Evolutionary conservation across 2,329 filamentous ascomycete genomes (phyloP).

Genomic region (Beauveria rudraprayagi): DNA sequence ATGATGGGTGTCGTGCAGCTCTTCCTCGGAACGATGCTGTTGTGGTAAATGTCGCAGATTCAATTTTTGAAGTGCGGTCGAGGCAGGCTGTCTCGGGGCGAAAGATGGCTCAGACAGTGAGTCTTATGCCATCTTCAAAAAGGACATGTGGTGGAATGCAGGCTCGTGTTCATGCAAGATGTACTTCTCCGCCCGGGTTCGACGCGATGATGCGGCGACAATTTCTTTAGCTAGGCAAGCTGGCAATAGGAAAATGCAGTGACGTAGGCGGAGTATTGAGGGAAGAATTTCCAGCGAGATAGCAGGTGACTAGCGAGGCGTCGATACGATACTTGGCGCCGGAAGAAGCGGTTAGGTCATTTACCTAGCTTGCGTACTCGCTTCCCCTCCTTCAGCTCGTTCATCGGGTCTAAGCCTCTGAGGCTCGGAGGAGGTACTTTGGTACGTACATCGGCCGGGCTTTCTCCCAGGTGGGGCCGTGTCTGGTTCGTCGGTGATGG

Average conservation of each 20-base stretch:
- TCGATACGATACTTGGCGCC: neutral
- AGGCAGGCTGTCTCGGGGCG: neutral
- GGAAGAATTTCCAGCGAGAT: neutral
- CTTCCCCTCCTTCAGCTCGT: neutral
- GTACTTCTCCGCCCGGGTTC: neutral
- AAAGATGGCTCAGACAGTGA: neutral
- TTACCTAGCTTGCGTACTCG: neutral
- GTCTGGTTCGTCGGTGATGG: neutral
- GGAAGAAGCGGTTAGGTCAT: conserved; percentile 7
- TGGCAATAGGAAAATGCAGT: neutral
- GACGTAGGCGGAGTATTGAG: neutral
- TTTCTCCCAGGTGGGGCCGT: neutral
- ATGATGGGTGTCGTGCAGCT: neutral
- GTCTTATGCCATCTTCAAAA: conserved; percentile 2
- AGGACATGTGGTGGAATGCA: neutral
- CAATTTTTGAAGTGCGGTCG: neutral
- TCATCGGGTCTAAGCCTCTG: neutral
- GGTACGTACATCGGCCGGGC: neutral
- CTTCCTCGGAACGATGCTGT: neutral
- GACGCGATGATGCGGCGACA: neutral
- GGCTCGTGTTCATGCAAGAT: neutral
- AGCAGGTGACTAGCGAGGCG: neutral
- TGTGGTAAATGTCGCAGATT: conserved; percentile 11
- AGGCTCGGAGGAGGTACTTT: neutral
- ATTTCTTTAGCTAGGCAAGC: neutral